Conservation (phyloP, 805 yeast species). For the Wickerhamiella alocasiicola region DNA sequence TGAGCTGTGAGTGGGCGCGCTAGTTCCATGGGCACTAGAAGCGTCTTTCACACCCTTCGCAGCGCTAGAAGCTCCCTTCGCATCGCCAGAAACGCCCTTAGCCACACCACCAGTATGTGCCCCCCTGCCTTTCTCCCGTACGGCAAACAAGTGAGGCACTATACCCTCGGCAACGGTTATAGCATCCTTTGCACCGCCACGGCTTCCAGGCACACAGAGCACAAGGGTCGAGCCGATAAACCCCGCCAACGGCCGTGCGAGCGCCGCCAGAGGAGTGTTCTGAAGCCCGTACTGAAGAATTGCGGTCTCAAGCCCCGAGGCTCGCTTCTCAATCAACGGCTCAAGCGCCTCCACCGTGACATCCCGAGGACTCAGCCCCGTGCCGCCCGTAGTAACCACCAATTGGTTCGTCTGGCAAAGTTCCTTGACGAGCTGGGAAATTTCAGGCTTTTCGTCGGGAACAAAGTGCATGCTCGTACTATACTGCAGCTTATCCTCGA, state of each 20-base stretch:
- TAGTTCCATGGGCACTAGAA: background rate
- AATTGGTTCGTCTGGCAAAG: slow-evolving; percentile 24
- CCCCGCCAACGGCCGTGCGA: slow-evolving; percentile 43
- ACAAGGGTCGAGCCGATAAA: slow-evolving; percentile 28
- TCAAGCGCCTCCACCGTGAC: slow-evolving; percentile 40
- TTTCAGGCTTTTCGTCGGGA: slow-evolving; percentile 29
- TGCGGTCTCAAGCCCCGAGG: slow-evolving; percentile 39
- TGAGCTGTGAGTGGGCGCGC: slow-evolving; percentile 4
- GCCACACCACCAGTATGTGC: background rate
- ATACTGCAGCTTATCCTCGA: background rate
- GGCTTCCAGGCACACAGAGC: slow-evolving; percentile 42
- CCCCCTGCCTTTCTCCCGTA: background rate
- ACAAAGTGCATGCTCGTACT: slow-evolving; percentile 21
- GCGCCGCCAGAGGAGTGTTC: slow-evolving; percentile 37
- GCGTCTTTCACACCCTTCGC: background rate
- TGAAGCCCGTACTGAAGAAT: slow-evolving; percentile 35
- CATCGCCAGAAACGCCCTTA: background rate
- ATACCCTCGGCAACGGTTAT: slow-evolving; percentile 30
- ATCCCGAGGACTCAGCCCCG: slow-evolving; percentile 38
- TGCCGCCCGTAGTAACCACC: slow-evolving; percentile 41
- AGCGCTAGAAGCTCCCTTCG: too few relatives aligned
- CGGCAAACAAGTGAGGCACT: slow-evolving; percentile 34
- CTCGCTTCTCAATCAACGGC: slow-evolving; percentile 33
- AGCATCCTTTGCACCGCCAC: slow-evolving; percentile 38
- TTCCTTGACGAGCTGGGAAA: slow-evolving; percentile 24